These are phyloP conservation scores for Clavaria fumosa DNA, from an alignment of 768 basidiomycete genomes.

Conservation along the genomic window DNA sequence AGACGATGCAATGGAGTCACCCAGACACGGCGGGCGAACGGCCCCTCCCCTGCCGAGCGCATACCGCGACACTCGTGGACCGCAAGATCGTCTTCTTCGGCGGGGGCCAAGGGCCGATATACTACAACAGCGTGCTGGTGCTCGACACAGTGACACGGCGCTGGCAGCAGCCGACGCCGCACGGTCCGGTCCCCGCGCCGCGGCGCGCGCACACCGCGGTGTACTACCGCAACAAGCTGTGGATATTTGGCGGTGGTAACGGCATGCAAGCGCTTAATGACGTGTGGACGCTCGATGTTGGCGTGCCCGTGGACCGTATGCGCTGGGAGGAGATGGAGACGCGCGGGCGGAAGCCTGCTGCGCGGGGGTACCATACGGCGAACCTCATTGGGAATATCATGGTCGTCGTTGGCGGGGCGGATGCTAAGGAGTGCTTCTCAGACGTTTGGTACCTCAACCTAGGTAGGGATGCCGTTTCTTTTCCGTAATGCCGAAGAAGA, in stretches of 20 bases:
- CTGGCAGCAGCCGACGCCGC: constrained; percentile 31
- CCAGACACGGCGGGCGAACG: constrained; percentile 63
- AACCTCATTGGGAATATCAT: constrained; percentile 76
- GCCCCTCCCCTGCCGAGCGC: constrained; percentile 75
- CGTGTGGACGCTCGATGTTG: constrained; percentile 72
- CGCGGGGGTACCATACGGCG: constrained; percentile 83
- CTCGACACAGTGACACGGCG: constrained; percentile 63
- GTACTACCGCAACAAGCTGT: constrained; percentile 52
- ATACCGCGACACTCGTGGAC: constrained; percentile 75
- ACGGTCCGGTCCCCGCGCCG: constrained; percentile 31
- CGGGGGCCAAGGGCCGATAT: constrained; percentile 69
- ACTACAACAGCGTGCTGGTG: constrained; percentile 72
- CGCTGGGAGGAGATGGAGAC: constrained; percentile 49
- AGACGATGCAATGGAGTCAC: constrained; percentile 82
- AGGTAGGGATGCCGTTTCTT: constrained; percentile 34
- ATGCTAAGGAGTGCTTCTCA: constrained; percentile 75
- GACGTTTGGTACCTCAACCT: constrained; percentile 82
- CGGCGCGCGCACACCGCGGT: constrained; percentile 85
- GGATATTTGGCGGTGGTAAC: constrained; percentile 90
- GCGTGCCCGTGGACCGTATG: constrained; percentile 2
- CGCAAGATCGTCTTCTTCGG: constrained; percentile 72
- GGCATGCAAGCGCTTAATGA: constrained; percentile 84
- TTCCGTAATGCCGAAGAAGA: neutral
- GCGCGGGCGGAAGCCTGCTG: constrained; percentile 36
- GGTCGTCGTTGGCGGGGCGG: constrained; percentile 83